These are phyloP conservation scores for Cryphonectria carpinicola DNA, from an alignment of 2,329 filamentous ascomycete genomes.

Conservation along the genomic window DNA sequence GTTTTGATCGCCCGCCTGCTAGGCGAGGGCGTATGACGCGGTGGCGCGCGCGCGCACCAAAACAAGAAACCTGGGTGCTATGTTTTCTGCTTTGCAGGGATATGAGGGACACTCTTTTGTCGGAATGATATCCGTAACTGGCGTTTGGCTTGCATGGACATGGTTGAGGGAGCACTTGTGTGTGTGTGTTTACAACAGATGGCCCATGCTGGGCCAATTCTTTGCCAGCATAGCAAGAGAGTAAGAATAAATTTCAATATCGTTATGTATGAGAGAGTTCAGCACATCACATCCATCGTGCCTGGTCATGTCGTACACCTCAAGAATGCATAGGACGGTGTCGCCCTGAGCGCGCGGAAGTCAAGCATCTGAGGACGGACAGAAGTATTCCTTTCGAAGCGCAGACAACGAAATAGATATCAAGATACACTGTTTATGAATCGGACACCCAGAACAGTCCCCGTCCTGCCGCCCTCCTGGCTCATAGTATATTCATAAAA, in stretches of 20 bases:
- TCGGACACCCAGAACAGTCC: neutral
- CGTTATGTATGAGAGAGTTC: neutral
- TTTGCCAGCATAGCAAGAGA: neutral
- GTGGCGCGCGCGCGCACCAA: neutral
- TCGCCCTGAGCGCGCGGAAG: neutral
- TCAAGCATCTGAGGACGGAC: neutral
- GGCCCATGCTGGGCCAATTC: neutral
- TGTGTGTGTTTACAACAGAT: slow-evolving; percentile 4
- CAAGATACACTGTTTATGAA: neutral
- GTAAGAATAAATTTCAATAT: neutral
- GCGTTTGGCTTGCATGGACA: slow-evolving; percentile 25
- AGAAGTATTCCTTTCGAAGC: neutral
- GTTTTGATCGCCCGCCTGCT: slow-evolving; percentile 79
- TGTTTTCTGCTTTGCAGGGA: neutral
- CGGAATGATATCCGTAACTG: slow-evolving; percentile 13
- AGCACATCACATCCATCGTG: neutral
- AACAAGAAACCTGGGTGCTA: neutral
- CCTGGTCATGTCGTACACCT: neutral
- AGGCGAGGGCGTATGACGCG: slow-evolving; percentile 46
- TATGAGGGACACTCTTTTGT: neutral
- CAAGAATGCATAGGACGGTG: neutral
- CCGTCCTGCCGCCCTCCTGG: neutral
- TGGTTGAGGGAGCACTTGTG: neutral
- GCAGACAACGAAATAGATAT: no score
- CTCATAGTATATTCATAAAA: neutral